Evolutionary conservation across 2,329 filamentous ascomycete species (phyloP).

Genomic region (Nemania sp.): DNA sequence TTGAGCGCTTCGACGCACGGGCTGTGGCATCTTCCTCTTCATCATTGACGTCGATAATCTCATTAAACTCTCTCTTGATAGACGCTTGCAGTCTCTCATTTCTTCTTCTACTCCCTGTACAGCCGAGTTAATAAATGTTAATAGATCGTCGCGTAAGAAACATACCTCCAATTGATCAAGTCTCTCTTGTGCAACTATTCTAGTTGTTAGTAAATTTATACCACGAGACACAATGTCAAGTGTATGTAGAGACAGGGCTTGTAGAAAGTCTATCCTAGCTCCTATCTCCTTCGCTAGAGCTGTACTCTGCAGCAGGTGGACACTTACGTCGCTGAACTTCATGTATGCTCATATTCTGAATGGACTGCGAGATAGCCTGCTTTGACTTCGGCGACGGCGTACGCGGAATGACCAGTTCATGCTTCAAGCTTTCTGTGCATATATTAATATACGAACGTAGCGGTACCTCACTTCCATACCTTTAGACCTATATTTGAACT

Average conservation of each 20-base stretch:
- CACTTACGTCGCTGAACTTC: slow-evolving; percentile 30
- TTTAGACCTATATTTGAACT: slow-evolving; percentile 41
- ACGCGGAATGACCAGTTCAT: slow-evolving; percentile 38
- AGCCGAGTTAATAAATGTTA: neutral
- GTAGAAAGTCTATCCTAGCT: too few relatives aligned
- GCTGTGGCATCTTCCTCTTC: slow-evolving; percentile 11
- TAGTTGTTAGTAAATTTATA: neutral
- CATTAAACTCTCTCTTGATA: slow-evolving; percentile 33
- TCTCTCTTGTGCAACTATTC: slow-evolving; percentile 35
- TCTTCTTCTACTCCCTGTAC: slow-evolving; percentile 12
- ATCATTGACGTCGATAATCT: slow-evolving; percentile 33
- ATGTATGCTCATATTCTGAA: slow-evolving; percentile 27
- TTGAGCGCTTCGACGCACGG: slow-evolving; percentile 22
- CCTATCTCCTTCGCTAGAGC: too few relatives aligned
- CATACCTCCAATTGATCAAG: slow-evolving; percentile 36
- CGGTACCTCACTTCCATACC: slow-evolving; percentile 21
- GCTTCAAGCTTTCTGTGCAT: slow-evolving; percentile 36
- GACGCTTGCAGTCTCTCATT: slow-evolving; percentile 21
- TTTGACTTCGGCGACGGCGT: slow-evolving; percentile 24
- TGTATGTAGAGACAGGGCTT: too few relatives aligned
- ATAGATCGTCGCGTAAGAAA: neutral
- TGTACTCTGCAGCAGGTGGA: too few relatives aligned
- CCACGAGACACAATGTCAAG: neutral
- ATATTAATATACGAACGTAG: neutral
- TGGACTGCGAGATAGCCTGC: slow-evolving; percentile 2